Evolutionary conservation across 257 asterid species (phyloP).

Genomic region (Petunia secreta): DNA sequence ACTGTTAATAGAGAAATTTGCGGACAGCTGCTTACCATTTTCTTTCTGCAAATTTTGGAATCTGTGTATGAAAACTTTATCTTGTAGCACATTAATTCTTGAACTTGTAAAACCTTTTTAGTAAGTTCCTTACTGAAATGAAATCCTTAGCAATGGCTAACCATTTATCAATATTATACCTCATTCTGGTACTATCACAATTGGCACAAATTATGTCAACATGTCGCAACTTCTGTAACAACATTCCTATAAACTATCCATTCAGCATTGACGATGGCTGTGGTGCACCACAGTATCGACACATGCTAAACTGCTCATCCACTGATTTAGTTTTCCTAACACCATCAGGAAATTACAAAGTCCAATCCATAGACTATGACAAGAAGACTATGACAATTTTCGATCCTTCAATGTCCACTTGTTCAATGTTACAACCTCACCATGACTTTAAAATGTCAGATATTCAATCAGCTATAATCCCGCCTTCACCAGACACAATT

Average conservation of each 20-base stretch:
- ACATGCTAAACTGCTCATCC: slow-evolving; percentile 78
- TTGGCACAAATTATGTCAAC: slow-evolving; percentile 28
- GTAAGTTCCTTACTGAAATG: background rate
- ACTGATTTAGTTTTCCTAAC: slow-evolving; percentile 67
- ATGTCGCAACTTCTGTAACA: slow-evolving; percentile 76
- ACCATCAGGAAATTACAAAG: slow-evolving; percentile 87
- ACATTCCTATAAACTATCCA: slow-evolving; percentile 77
- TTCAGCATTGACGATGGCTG: slow-evolving; percentile 91
- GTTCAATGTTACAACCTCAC: slow-evolving; percentile 92
- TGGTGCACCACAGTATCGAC: slow-evolving; percentile 69
- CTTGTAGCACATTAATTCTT: background rate
- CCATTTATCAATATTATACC: background rate
- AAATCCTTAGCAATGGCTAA: background rate
- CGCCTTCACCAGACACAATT: slow-evolving; percentile 85
- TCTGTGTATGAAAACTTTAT: slow-evolving; percentile 6
- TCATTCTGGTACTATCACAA: background rate
- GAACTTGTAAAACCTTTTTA: background rate
- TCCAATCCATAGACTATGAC: slow-evolving; percentile 69
- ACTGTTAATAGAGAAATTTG: slow-evolving; percentile 17
- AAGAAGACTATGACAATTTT: slow-evolving; percentile 45
- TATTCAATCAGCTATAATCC: slow-evolving; percentile 67
- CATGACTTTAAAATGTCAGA: slow-evolving; percentile 79
- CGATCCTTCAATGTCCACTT: slow-evolving; percentile 93
- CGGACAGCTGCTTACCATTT: slow-evolving; percentile 32
- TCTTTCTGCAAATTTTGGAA: background rate